phyloP scores from a whole-genome alignment of 805 yeast genomes.

The Candida sanyiensis region DNA sequence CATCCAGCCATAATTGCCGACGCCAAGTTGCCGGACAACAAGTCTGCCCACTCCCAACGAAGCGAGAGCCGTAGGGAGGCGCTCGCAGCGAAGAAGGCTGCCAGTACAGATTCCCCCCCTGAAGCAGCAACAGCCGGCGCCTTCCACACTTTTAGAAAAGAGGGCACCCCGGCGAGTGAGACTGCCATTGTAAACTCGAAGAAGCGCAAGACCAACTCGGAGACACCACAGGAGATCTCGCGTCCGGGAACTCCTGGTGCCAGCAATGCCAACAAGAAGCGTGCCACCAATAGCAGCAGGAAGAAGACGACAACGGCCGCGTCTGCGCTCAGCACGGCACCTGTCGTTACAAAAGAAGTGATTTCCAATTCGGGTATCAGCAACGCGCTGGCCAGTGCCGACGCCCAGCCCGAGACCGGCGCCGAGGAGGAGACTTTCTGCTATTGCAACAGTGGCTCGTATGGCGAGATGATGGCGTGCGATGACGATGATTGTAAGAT shows the following conservation, averaged over 20 bases:
- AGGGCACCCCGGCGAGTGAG: slow-evolving; percentile 22
- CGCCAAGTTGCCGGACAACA: slow-evolving; percentile 41
- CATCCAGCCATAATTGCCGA: slow-evolving; percentile 87
- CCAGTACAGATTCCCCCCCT: slow-evolving; percentile 27
- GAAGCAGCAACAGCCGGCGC: slow-evolving; percentile 10
- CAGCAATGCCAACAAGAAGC: slow-evolving; percentile 12
- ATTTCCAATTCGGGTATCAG: slow-evolving; percentile 6
- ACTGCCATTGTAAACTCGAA: slow-evolving; percentile 14
- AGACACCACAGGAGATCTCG: slow-evolving; percentile 9
- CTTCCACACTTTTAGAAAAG: slow-evolving; percentile 11
- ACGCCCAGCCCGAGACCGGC: slow-evolving; percentile 13
- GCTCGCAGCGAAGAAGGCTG: slow-evolving; percentile 78
- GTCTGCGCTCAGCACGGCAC: slow-evolving; percentile 3
- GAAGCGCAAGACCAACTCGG: slow-evolving; percentile 22
- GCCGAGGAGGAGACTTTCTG: slow-evolving; percentile 71
- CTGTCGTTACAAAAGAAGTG: not conserved
- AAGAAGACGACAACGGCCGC: slow-evolving; percentile 8
- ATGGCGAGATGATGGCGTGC: slow-evolving; percentile 99
- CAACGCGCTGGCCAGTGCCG: slow-evolving; percentile 12
- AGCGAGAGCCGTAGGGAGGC: slow-evolving; percentile 90
- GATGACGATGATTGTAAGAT: slow-evolving; percentile 89
- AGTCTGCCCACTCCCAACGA: slow-evolving; percentile 69
- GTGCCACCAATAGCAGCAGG: slow-evolving; percentile 8
- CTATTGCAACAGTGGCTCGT: slow-evolving; percentile 94
- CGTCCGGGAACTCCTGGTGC: slow-evolving; percentile 13